Conservation (phyloP, 2,329 filamentous ascomycete genomes). For the Emergomyces pasteurianus region DNA sequence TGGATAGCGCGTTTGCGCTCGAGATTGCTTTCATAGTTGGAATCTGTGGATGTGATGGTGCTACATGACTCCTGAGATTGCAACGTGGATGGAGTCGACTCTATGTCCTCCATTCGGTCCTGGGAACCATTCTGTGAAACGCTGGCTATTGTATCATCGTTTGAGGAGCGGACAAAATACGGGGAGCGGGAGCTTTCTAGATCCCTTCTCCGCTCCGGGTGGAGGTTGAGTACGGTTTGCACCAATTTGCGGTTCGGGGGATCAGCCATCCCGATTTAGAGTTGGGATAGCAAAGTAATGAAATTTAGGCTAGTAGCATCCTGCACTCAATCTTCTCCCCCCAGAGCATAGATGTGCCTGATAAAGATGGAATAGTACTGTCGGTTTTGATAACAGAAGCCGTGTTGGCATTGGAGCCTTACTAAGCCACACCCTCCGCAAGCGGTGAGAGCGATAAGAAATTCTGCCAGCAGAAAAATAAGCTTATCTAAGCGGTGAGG, state of each 20-base stretch:
- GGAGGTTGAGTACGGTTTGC: constrained; percentile 14
- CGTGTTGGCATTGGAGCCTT: not conserved
- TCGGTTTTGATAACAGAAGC: too few species aligned
- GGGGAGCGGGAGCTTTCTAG: not conserved
- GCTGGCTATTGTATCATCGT: not conserved
- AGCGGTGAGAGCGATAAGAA: not conserved
- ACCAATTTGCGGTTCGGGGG: constrained; percentile 5
- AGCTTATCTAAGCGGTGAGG: not conserved
- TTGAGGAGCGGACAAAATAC: constrained; percentile 1
- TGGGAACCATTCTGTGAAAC: not conserved
- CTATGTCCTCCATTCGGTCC: constrained; percentile 10
- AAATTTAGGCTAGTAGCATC: not conserved
- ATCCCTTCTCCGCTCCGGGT: constrained; percentile 3
- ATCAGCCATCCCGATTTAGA: constrained; percentile 1
- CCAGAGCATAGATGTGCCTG: not conserved
- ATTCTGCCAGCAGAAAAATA: not conserved
- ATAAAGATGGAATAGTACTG: too few species aligned
- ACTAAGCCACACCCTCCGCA: not conserved
- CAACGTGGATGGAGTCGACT: not conserved
- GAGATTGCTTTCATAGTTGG: not conserved
- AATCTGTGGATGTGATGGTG: not conserved
- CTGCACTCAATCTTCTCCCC: not conserved
- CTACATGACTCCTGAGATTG: not conserved
- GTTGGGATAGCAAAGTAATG: not conserved
- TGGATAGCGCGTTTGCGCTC: not conserved